Evolutionary conservation across 1,139 yeast species (phyloP), one percentile per base, ranked within the genome.

Genomic region (Yamadazyma sp.): DNA sequence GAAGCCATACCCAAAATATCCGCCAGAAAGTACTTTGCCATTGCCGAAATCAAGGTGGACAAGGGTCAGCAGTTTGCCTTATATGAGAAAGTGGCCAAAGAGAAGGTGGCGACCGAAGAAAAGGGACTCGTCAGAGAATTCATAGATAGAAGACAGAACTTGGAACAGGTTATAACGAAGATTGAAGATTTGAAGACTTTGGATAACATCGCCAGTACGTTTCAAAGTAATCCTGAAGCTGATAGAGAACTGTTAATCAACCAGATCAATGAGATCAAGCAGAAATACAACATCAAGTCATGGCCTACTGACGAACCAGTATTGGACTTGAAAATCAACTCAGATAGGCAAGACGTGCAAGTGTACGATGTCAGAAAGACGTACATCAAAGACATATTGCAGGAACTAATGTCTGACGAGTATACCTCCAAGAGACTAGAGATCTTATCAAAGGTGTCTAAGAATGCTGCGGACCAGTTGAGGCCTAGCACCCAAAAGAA

Each of bases 61-160:
- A 82, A 85, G 64, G 97, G 97, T 76, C 90, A 88, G 52, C 92
- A 88, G 60, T 88, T 92, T 72, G 92, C 87, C 32, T 67, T 76
- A 50, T 89, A 86, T 64, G 86, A 85, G 57, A 69, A 75, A 32
- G 77, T 82, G 52, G 95, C 96, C 34, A 84, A 82, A 50, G 66
- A 65, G 37, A 73, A 75, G 50, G 90, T 88, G 24, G 65, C 71
- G 3, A 54, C 62, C 25, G 92, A 87, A 54, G 92, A 85, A 56
- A 64, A 69, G 33, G 59, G 57, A 35, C 78, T 75, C 56, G 66
- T 80, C 31, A 50, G 62, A 31, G 73, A 71, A 34, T 78, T 82
- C 47, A 57, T 76, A 34, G 56, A 64, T 20, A 72, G 73, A 53
- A 73, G 78, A 56, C 54, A 59, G 16, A 59, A 62, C 31, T 67